A percentile compares a stretch with the other conserved stretches of the same genome.
phyloP scores from a whole-genome alignment of 1,284 basidiomycete species.

The Ustilago sp. region DNA sequence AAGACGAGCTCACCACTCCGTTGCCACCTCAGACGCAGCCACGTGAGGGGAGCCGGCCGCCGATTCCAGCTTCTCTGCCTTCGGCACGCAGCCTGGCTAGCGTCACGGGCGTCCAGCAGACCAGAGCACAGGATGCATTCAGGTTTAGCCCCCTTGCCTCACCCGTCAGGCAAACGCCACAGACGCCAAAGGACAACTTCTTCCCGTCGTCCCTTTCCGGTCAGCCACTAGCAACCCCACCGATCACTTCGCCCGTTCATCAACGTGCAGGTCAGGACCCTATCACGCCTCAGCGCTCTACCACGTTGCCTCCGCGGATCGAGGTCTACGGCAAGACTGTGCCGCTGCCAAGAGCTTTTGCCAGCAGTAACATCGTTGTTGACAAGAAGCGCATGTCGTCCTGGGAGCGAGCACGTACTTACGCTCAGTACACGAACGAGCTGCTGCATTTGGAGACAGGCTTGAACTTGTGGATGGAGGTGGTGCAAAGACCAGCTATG shows the following conservation, averaged over 20 bases:
- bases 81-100: conserved; percentile 31
- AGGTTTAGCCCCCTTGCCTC: conserved; percentile 24
- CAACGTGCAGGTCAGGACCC: conserved; percentile 17
- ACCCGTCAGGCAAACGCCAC: conserved; percentile 11
- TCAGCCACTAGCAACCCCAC: conserved; percentile 24
- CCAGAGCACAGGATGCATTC: conserved; percentile 1
- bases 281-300: conserved; percentile 7
- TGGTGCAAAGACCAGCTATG: conserved; percentile 47
- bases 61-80: conserved; percentile 22
- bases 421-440: conserved; percentile 61
- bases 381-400: conserved; percentile 53
- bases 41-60: conserved; percentile 14
- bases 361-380: conserved; percentile 43
- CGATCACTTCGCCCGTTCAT: conserved; percentile 20
- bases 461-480: conserved; percentile 57
- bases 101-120: conserved; percentile 17
- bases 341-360: conserved; percentile 53
- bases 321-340: conserved; percentile 58
- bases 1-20: conserved; percentile 36
- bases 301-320: conserved; percentile 24
- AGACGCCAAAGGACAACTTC: conserved; percentile 10
- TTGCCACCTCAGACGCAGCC: conserved; percentile 18
- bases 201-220: conserved; percentile 11
- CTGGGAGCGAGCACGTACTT: conserved; percentile 58
- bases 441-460: conserved; percentile 49